Percentiles rank a stretch among this genome's conserved stretches.
Conservation (phyloP, 768 basidiomycete genomes). For the Trametes gibbosa region DNA sequence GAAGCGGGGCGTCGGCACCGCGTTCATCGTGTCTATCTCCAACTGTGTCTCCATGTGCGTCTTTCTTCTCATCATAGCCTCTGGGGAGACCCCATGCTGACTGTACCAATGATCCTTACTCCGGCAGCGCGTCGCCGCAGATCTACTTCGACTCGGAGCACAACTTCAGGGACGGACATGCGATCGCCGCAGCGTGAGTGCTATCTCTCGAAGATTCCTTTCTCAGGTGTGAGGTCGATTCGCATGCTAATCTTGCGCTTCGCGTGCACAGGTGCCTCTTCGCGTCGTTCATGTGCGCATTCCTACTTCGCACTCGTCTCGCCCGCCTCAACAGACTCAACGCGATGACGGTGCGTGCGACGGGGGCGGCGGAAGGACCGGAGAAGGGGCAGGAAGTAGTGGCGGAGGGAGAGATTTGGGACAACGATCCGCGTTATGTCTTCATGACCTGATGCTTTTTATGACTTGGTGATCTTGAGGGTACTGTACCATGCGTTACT, state of each 20-base stretch:
- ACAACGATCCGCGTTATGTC: conserved; percentile 50
- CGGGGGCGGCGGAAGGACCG: conserved; percentile 9
- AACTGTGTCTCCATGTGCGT: conserved; percentile 56
- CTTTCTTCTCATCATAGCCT: neutral
- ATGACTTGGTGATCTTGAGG: too few species aligned
- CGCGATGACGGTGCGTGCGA: conserved; percentile 15
- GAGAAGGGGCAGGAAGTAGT: conserved; percentile 23
- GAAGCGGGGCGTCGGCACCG: conserved; percentile 58
- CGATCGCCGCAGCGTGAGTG: conserved; percentile 50
- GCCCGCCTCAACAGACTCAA: conserved; percentile 42
- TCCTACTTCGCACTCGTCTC: conserved; percentile 45
- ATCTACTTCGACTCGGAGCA: conserved; percentile 54
- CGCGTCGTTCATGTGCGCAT: conserved; percentile 41
- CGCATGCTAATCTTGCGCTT: too few species aligned
- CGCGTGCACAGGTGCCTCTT: conserved; percentile 39
- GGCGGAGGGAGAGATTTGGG: conserved; percentile 39
- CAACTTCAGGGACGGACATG: conserved; percentile 51
- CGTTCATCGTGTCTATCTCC: conserved; percentile 58
- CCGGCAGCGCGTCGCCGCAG: conserved; percentile 49
- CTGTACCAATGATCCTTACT: too few species aligned
- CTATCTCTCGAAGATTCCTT: too few species aligned
- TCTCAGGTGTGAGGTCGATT: too few species aligned
- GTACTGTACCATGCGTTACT: too few species aligned
- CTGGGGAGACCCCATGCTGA: too few species aligned
- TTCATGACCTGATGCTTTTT: conserved; percentile 41